Conservation (phyloP, 805 yeast genomes). For the Ogataea sp. region DNA sequence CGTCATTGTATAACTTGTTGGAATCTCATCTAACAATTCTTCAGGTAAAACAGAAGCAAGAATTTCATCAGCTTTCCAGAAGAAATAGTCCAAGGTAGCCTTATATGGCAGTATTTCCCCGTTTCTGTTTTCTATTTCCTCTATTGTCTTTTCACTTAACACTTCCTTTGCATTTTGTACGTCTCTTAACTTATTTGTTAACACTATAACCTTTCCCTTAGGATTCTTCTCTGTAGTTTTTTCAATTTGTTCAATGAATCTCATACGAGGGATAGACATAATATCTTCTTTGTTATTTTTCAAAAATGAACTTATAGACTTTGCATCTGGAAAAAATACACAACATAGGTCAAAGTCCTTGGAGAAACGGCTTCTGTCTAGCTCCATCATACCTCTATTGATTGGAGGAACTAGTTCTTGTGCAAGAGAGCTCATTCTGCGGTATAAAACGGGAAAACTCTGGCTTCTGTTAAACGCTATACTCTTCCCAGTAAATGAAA, state of each 20-base stretch:
- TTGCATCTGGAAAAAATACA: slow-evolving; percentile 63
- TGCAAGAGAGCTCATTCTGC: neutral
- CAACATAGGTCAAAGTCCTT: slow-evolving; percentile 53
- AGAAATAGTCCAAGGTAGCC: slow-evolving; percentile 57
- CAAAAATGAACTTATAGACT: slow-evolving; percentile 51
- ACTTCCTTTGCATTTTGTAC: slow-evolving; percentile 28
- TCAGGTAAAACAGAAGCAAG: slow-evolving; percentile 72
- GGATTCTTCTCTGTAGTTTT: slow-evolving; percentile 21
- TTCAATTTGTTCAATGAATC: slow-evolving; percentile 41
- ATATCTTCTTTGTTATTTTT: slow-evolving; percentile 50
- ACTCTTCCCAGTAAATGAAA: no score
- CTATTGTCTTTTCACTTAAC: slow-evolving; percentile 34
- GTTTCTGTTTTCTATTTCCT: slow-evolving; percentile 37
- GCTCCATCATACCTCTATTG: slow-evolving; percentile 50
- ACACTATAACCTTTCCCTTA: slow-evolving; percentile 45
- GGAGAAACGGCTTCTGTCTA: slow-evolving; percentile 62
- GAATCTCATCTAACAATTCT: slow-evolving; percentile 59
- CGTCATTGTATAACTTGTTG: slow-evolving; percentile 85
- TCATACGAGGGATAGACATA: slow-evolving; percentile 61
- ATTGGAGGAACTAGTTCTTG: slow-evolving; percentile 47
- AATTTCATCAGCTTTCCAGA: slow-evolving; percentile 89
- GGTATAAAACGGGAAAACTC: no score
- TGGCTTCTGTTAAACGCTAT: no score
- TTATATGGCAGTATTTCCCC: slow-evolving; percentile 44
- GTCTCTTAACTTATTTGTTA: slow-evolving; percentile 42